Base-by-base conservation (phyloP, 139 green algal genomes). In the Marvania coccoides region DNA sequence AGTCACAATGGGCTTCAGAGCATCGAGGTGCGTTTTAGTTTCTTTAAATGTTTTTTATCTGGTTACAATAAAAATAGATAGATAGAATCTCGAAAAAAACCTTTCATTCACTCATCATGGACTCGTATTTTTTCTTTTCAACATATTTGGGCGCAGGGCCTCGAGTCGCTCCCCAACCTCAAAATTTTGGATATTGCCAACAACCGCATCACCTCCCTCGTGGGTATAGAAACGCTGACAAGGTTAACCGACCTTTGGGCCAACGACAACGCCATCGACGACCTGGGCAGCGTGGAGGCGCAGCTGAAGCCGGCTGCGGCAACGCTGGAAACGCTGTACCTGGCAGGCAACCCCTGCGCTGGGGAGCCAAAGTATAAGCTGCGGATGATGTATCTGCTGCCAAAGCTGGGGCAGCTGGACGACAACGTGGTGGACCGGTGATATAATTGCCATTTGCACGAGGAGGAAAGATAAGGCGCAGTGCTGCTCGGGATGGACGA, bases 191-290 rank as follows among this genome's bases (percentile, higher is more conserved):
- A 98, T 51, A 64, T 97, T 4, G 79, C 83, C 28, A 85, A 76
- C 79, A 97, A 97, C 75, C 63, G 69, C 26, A 48, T 92, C 1
- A 15, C 33, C 9, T 10, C 29, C n/a, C 15, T 88, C 2, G 55
- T 67, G 23, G 72, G 77, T 3, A 23, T 88, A 26, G 34, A 71
- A 10, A 53, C 54, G 15, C 60, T 85, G 29, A 36, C 10, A 1
- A 34, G 13, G 29, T 62, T 92, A 54, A 75, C 77, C 40, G 93
- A 98, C 73, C 75, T 98, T 9, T 98, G 92, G 93, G 71, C 95
- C 14, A 97, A 97, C 63, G 81, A 98, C 70, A 98, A 96, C 67
- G 26, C 71, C 39, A 67, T 96, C 5, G 35, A 70, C 13, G 70
- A 73, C 4, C 56, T 96, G 8, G 72, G 85, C 0, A 57, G 60